phyloP scores from a whole-genome alignment of 2,329 filamentous ascomycete species.

The Didymella lethalis region DNA sequence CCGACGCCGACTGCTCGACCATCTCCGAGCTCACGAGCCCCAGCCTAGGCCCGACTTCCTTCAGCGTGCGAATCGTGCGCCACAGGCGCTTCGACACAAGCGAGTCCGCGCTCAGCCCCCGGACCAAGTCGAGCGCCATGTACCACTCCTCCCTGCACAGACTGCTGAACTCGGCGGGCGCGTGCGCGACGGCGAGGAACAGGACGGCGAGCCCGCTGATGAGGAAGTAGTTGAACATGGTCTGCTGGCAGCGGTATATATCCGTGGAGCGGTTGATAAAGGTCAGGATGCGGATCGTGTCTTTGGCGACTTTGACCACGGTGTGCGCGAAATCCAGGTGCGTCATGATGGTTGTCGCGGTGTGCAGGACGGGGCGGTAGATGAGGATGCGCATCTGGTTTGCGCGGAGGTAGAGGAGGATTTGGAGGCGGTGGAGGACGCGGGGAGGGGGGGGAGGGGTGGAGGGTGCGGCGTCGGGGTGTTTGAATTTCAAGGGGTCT shows the following conservation, averaged over 20 bases:
- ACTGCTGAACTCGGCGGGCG: conserved; percentile 73
- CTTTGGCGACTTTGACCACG: conserved; percentile 76
- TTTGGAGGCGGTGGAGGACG: conserved; percentile 75
- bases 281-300: conserved; percentile 75
- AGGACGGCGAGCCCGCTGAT: conserved; percentile 77
- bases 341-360: conserved; percentile 80
- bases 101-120: conserved; percentile 74
- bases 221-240: conserved; percentile 83
- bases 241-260: conserved; percentile 74
- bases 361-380: conserved; percentile 86
- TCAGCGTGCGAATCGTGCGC: conserved; percentile 74
- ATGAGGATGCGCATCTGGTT: conserved; percentile 93
- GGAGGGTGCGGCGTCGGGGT: conserved; percentile 52
- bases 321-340: conserved; percentile 77
- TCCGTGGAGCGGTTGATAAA: conserved; percentile 76
- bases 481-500: conserved; percentile 68
- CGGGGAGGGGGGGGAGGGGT: conserved; percentile 60
- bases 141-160: conserved; percentile 79
- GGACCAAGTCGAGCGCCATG: conserved; percentile 76
- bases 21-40: conserved; percentile 62
- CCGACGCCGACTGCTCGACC: conserved; percentile 68
- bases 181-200: conserved; percentile 79
- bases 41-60: conserved; percentile 74
- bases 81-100: conserved; percentile 77
- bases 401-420: conserved; percentile 83